Percentiles rank a stretch among this genome's conserved stretches.
Evolutionary conservation across 768 basidiomycete species (phyloP).

Genomic region (Suillus fuscotomentosus): DNA sequence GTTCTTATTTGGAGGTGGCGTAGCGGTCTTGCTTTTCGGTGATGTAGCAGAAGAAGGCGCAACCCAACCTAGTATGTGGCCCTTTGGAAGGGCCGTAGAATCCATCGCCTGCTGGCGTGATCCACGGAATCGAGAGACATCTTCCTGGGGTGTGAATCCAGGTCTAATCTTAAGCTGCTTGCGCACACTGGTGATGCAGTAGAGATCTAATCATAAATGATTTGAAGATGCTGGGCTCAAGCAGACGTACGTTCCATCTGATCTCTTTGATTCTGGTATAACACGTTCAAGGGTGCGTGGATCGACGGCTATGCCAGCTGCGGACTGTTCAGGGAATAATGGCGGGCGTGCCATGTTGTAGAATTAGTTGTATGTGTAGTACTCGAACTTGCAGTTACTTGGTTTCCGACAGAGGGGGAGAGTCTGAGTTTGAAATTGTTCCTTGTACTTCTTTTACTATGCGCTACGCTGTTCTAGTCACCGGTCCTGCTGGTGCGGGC

Average conservation of each 20-base stretch:
- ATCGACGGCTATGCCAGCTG: conserved; percentile 81
- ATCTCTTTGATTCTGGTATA: conserved; percentile 77
- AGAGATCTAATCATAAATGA: conserved; percentile 5
- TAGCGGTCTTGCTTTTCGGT: conserved; percentile 25
- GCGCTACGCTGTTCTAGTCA: conserved; percentile 87
- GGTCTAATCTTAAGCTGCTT: conserved; percentile 89
- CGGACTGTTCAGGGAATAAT: conserved; percentile 65
- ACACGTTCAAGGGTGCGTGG: conserved; percentile 85
- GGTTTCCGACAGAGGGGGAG: conserved; percentile 1
- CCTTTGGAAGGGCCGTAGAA: conserved; percentile 60
- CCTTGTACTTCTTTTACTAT: conserved; percentile 36
- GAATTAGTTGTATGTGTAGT: conserved; percentile 8
- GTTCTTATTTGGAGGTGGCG: conserved; percentile 64
- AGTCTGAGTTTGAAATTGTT: conserved; percentile 29
- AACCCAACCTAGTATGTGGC: conserved; percentile 82
- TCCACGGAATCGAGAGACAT: conserved; percentile 83
- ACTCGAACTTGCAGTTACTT: conserved; percentile 6
- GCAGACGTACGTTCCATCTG: conserved; percentile 75
- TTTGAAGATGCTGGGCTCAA: conserved; percentile 7
- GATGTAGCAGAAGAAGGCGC: conserved; percentile 51
- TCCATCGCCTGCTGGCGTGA: conserved; percentile 76
- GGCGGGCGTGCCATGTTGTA: conserved; percentile 71
- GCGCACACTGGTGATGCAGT: conserved; percentile 54
- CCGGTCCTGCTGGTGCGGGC: conserved; percentile 97
- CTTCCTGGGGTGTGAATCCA: conserved; percentile 94